Evolutionary conservation across 345 rosid species (phyloP).

Genomic region (Streptanthus diversifolius): DNA sequence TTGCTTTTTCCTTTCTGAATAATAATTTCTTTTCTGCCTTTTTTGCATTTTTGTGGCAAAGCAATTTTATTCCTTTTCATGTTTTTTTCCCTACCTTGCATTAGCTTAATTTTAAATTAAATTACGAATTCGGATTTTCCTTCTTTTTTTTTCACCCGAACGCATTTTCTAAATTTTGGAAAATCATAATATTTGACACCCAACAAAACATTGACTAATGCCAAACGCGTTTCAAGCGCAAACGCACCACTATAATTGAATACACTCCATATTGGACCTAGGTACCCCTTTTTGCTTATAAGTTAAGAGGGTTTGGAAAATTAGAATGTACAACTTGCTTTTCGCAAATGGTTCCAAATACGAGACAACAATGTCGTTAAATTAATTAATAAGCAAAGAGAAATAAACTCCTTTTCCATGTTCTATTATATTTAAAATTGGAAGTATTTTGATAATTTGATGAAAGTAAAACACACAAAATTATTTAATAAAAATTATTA

Average conservation of each 20-base stretch:
- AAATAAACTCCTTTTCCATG: background rate
- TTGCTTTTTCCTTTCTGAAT: constrained; percentile 16
- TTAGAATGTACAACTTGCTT: background rate
- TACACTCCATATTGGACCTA: background rate
- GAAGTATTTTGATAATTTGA: too few relatives aligned
- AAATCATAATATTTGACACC: background rate
- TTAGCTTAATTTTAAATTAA: background rate
- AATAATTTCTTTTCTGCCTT: constrained; percentile 23
- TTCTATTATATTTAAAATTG: background rate
- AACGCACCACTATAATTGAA: constrained; percentile 6
- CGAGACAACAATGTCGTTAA: constrained; percentile 8
- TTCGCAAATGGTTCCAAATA: constrained; percentile 2
- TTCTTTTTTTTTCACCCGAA: background rate
- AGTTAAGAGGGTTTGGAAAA: background rate
- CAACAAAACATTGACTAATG: constrained; percentile 12
- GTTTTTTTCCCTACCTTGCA: background rate
- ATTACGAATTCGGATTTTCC: background rate
- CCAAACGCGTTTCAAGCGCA: constrained; percentile 18
- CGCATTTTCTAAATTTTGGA: background rate
- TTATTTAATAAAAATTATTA: too few relatives aligned
- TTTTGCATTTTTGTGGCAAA: constrained; percentile 7
- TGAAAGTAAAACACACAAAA: too few relatives aligned
- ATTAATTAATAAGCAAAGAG: background rate
- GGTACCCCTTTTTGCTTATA: background rate
- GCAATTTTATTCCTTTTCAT: background rate